Conservation (phyloP, 2,329 filamentous ascomycete genomes). For the Sclerotinia sclerotiorum region DNA sequence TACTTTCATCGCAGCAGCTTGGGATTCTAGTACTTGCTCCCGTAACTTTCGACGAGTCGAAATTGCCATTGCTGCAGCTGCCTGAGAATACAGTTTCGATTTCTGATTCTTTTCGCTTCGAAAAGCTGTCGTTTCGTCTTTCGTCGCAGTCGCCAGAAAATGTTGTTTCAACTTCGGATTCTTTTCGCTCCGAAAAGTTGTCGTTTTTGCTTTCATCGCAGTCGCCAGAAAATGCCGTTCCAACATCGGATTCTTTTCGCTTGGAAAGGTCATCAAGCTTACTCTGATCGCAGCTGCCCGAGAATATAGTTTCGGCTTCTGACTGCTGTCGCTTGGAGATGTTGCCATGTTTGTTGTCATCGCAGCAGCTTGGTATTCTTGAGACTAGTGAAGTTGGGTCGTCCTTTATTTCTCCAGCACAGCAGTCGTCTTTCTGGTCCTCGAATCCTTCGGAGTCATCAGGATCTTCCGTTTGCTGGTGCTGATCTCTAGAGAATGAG, state of each 20-base stretch:
- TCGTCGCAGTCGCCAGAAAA: background rate
- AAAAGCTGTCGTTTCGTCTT: background rate
- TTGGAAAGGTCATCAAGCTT: background rate
- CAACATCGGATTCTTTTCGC: background rate
- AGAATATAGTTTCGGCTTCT: conserved; percentile 12
- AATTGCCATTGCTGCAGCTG: background rate
- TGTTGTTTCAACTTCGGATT: background rate
- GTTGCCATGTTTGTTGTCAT: background rate
- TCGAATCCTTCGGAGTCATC: background rate
- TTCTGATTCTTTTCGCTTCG: background rate
- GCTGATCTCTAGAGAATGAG: background rate
- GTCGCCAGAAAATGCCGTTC: background rate
- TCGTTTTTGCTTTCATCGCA: background rate
- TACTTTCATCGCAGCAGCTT: background rate
- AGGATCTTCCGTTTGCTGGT: background rate
- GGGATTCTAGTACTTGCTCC: background rate
- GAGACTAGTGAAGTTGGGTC: background rate
- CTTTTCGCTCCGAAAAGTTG: background rate
- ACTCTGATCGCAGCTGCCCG: conserved; percentile 13
- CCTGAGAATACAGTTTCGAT: background rate
- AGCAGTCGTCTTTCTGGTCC: background rate
- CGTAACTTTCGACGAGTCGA: background rate
- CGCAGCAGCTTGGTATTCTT: conserved; percentile 22
- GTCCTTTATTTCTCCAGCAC: background rate
- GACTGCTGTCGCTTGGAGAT: background rate